Percentiles rank a stretch among this genome's conserved stretches.
These are phyloP conservation scores for Fraxinus floribunda DNA, from an alignment of 305 asterid species.

Conservation along the genomic window DNA sequence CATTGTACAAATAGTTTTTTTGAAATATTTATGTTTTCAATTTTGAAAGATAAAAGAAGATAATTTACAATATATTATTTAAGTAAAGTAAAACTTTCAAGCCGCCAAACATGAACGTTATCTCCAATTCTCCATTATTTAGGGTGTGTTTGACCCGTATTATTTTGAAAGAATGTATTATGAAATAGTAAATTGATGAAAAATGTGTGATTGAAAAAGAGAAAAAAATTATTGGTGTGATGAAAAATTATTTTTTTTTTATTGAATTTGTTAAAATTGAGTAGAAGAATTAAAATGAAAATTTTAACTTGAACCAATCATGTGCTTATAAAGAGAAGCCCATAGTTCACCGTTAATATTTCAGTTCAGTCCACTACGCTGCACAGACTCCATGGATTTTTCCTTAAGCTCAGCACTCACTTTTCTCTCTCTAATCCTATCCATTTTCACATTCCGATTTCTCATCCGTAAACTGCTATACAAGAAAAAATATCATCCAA, in stretches of 20 bases:
- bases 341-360: background rate
- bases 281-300: too few species aligned
- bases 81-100: background rate
- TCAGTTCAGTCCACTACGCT: background rate
- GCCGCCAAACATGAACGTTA: background rate
- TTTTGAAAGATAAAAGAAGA: background rate
- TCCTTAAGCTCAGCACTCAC: conserved; percentile 18
- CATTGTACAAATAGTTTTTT: too few species aligned
- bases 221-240: too few species aligned
- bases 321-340: background rate
- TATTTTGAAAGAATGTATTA: too few species aligned
- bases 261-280: too few species aligned
- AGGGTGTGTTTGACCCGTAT: too few species aligned
- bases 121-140: background rate
- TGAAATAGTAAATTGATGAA: too few species aligned
- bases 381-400: conserved; percentile 14
- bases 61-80: too few species aligned
- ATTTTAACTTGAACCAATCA: too few species aligned
- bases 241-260: too few species aligned
- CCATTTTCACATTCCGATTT: conserved; percentile 2
- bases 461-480: conserved; percentile 16
- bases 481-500: conserved; percentile 44
- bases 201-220: too few species aligned
- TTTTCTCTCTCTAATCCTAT: conserved; percentile 18
- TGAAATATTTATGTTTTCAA: background rate